A percentile compares a stretch with the other conserved stretches of the same genome.
phyloP scores from a whole-genome alignment of 306 rosid genomes.

The Castanea crenata region DNA sequence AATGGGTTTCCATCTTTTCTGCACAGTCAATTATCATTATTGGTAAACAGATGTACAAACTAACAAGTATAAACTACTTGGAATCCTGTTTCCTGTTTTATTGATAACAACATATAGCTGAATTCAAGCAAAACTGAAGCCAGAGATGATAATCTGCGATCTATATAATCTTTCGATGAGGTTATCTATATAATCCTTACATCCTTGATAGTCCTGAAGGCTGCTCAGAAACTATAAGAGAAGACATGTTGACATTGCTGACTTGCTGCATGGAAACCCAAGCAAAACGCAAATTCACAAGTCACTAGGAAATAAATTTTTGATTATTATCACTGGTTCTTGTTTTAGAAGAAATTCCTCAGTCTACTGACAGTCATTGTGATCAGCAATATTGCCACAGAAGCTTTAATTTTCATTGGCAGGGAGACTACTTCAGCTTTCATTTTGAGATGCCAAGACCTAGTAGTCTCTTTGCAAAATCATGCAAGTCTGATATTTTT shows the following conservation, averaged over 20 bases:
- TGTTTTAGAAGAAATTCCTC: background rate
- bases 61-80: background rate
- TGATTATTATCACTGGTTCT: background rate
- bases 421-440: background rate
- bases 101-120: conserved; percentile 1
- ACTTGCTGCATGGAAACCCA: conserved; percentile 1
- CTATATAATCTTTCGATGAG: background rate
- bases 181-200: background rate
- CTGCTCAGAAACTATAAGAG: background rate
- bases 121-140: background rate
- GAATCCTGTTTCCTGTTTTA: background rate
- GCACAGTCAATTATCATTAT: conserved; percentile 34
- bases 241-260: background rate
- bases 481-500: background rate
- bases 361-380: background rate
- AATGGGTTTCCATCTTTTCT: conserved; percentile 85
- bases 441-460: background rate
- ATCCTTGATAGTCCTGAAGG: background rate
- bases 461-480: background rate
- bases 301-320: background rate
- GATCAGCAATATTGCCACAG: background rate
- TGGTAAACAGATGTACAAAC: conserved; percentile 22
- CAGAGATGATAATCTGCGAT: background rate
- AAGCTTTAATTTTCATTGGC: background rate
- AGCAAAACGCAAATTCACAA: background rate